Conservation (phyloP, 176 grass and related monocot species). For the Aegilops umbellulata region DNA sequence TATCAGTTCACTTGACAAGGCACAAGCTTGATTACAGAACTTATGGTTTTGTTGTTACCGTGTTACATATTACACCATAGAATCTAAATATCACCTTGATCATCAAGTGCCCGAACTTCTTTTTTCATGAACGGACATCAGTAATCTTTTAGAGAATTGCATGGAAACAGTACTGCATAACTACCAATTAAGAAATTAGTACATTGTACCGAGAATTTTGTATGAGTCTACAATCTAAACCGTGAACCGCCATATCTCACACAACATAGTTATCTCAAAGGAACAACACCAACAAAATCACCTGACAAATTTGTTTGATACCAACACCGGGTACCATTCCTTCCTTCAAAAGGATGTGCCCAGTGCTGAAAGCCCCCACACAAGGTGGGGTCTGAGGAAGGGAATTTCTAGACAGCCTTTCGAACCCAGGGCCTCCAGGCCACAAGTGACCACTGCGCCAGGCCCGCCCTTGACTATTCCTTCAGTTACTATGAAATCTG, state of each 20-base stretch:
- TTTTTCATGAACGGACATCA: background rate
- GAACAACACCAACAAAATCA: background rate
- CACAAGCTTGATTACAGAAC: no score
- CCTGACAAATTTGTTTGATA: background rate
- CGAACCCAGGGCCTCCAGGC: no score
- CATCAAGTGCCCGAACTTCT: no score
- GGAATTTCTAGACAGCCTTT: no score
- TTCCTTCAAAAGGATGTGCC: background rate
- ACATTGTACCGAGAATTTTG: background rate
- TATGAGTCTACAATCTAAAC: background rate
- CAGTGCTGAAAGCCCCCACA: no score
- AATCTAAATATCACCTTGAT: background rate
- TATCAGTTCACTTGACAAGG: no score
- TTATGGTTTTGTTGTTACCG: background rate
- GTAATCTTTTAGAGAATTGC: background rate
- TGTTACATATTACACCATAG: background rate
- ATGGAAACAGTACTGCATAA: background rate
- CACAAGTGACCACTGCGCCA: no score
- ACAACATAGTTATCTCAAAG: background rate
- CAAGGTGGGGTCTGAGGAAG: no score
- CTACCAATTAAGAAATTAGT: background rate
- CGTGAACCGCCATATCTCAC: background rate
- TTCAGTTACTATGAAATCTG: background rate
- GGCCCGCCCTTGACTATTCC: no score
- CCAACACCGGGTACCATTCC: background rate